A percentile compares a stretch with the other conserved stretches of the same genome.
Conservation (phyloP, 306 rosid species). For the Notholithocarpus densiflorus region DNA sequence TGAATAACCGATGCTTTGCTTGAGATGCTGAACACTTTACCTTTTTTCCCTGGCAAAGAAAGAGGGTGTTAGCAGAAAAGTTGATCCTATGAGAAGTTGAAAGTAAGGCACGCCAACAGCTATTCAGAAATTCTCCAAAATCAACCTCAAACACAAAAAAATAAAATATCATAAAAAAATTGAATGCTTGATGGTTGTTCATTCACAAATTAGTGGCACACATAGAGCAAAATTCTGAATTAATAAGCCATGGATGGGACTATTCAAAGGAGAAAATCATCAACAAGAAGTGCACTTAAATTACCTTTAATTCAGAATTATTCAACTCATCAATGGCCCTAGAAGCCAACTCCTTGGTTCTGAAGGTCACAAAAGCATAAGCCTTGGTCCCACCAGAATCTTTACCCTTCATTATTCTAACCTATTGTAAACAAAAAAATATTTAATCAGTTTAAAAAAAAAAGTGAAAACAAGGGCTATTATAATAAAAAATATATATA, state of each 20-base stretch:
- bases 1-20: constrained; percentile 60
- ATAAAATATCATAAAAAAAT: not conserved
- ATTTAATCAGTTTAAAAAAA: constrained; percentile 8
- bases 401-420: constrained; percentile 66
- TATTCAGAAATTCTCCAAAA: not conserved
- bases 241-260: constrained; percentile 2
- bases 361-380: constrained; percentile 72
- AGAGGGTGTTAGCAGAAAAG: not conserved
- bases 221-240: not conserved
- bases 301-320: constrained; percentile 55
- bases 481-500: not conserved
- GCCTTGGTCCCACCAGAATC: constrained; percentile 50
- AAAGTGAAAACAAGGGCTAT: not conserved
- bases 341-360: constrained; percentile 62
- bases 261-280: not conserved
- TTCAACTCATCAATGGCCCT: constrained; percentile 61
- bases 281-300: constrained; percentile 4
- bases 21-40: constrained; percentile 62
- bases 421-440: constrained; percentile 33
- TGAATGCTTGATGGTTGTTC: not conserved
- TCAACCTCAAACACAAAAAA: not conserved
- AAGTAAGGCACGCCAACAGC: not conserved
- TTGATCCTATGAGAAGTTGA: not conserved
- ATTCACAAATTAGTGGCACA: not conserved
- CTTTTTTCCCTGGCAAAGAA: constrained; percentile 44